These are phyloP conservation scores for Amphirosellinia nigrospora DNA, from an alignment of 495 filamentous ascomycete genomes.

Conservation along the genomic window DNA sequence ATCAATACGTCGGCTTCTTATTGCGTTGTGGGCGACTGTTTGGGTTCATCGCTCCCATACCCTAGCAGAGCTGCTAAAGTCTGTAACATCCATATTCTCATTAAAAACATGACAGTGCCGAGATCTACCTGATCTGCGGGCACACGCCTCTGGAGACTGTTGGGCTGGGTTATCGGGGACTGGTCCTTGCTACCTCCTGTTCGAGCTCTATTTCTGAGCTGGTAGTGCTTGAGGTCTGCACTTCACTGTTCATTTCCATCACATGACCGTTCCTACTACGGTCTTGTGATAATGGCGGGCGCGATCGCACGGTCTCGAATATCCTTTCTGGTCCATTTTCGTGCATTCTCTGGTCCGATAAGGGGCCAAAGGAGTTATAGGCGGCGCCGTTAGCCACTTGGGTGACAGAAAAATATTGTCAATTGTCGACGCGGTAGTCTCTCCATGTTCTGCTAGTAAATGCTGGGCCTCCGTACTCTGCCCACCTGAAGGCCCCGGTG, in stretches of 20 bases:
- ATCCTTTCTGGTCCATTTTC: background rate
- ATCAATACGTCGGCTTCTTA: background rate
- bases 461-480: background rate
- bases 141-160: background rate
- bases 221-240: background rate
- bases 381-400: constrained; percentile 21
- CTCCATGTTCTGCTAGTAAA: constrained; percentile 11
- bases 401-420: constrained; percentile 16
- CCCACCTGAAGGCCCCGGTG: background rate
- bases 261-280: background rate
- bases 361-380: background rate
- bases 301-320: background rate
- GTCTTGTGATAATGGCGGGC: background rate
- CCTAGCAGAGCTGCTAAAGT: constrained; percentile 18
- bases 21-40: background rate
- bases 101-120: constrained; percentile 18
- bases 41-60: background rate
- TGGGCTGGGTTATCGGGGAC: background rate
- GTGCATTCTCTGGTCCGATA: background rate
- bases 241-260: background rate
- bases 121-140: constrained; percentile 20
- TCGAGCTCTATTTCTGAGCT: background rate
- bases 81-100: constrained; percentile 25
- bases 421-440: constrained; percentile 18
- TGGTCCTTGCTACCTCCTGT: background rate